phyloP scores from a whole-genome alignment of 139 green algal genomes.

The Coelastrella sp. region DNA sequence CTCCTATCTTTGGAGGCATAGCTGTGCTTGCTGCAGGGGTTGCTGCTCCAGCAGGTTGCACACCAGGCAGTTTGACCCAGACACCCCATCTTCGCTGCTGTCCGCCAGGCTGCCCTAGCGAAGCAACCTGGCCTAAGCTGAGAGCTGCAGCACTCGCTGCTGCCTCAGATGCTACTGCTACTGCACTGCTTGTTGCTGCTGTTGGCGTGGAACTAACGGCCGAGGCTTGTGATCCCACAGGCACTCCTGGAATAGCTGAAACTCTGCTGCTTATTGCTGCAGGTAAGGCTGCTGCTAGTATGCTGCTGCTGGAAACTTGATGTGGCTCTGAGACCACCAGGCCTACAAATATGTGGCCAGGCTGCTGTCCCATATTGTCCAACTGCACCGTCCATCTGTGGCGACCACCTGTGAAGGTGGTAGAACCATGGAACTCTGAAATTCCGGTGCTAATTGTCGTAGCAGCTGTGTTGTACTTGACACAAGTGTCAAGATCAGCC shows the following conservation, averaged over 20 bases:
- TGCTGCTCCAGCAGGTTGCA: neutral
- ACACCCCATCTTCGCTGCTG: conserved; percentile 58
- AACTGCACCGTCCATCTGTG: conserved; percentile 76
- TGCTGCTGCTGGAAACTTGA: conserved; percentile 50
- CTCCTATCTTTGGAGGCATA: conserved; percentile 48
- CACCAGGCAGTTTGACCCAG: conserved; percentile 59
- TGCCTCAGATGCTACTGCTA: neutral
- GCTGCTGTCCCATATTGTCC: conserved; percentile 63
- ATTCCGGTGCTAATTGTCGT: conserved; percentile 41
- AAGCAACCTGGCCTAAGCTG: neutral
- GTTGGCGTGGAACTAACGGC: neutral
- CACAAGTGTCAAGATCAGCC: conserved; percentile 71
- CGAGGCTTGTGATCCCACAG: neutral
- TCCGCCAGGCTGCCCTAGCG: neutral
- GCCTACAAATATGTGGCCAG: conserved; percentile 68
- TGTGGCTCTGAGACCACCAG: conserved; percentile 49
- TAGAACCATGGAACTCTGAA: conserved; percentile 62
- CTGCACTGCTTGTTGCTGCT: neutral
- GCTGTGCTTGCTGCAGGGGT: neutral
- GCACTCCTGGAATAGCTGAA: neutral
- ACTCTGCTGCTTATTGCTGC: conserved; percentile 27
- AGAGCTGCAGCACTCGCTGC: conserved; percentile 9
- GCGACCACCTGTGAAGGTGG: conserved; percentile 56
- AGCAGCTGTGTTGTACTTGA: conserved; percentile 61
- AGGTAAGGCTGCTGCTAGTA: conserved; percentile 51